Conservation (phyloP, 2,329 filamentous ascomycete genomes). For the Hortaea werneckii region DNA sequence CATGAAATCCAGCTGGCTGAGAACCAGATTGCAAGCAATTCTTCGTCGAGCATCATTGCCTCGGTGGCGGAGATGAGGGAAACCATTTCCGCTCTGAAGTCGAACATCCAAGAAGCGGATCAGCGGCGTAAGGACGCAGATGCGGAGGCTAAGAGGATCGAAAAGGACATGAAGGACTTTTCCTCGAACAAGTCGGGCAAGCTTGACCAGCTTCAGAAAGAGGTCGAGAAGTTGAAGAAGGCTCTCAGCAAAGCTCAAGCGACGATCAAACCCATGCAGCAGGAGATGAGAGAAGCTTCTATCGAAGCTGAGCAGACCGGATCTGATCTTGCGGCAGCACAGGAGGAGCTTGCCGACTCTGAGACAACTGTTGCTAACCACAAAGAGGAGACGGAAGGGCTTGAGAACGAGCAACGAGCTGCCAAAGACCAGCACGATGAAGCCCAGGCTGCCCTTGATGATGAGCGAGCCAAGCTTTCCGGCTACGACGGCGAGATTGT, state of each 20-base stretch:
- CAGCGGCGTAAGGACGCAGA: slow-evolving; percentile 67
- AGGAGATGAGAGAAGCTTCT: slow-evolving; percentile 78
- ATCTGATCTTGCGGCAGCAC: slow-evolving; percentile 73
- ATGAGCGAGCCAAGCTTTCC: slow-evolving; percentile 83
- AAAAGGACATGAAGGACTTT: slow-evolving; percentile 98
- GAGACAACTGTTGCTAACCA: slow-evolving; percentile 69
- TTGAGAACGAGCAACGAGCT: slow-evolving; percentile 60
- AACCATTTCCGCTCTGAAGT: slow-evolving; percentile 69
- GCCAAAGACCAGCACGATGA: slow-evolving; percentile 69
- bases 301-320: slow-evolving; percentile 82
- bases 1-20: slow-evolving; percentile 95
- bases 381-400: slow-evolving; percentile 63
- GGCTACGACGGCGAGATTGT: slow-evolving; percentile 88
- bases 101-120: slow-evolving; percentile 68
- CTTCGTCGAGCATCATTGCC: slow-evolving; percentile 80
- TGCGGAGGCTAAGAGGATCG: slow-evolving; percentile 81
- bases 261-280: slow-evolving; percentile 78
- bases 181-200: slow-evolving; percentile 96
- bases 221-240: slow-evolving; percentile 73
- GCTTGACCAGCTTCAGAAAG: slow-evolving; percentile 77
- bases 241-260: slow-evolving; percentile 63
- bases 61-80: slow-evolving; percentile 90
- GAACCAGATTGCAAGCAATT: slow-evolving; percentile 89
- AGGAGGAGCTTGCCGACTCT: slow-evolving; percentile 80
- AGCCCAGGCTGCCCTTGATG: slow-evolving; percentile 72